These are phyloP conservation scores for Ceriops decandra DNA, from an alignment of 345 rosid species.

Conservation along the genomic window DNA sequence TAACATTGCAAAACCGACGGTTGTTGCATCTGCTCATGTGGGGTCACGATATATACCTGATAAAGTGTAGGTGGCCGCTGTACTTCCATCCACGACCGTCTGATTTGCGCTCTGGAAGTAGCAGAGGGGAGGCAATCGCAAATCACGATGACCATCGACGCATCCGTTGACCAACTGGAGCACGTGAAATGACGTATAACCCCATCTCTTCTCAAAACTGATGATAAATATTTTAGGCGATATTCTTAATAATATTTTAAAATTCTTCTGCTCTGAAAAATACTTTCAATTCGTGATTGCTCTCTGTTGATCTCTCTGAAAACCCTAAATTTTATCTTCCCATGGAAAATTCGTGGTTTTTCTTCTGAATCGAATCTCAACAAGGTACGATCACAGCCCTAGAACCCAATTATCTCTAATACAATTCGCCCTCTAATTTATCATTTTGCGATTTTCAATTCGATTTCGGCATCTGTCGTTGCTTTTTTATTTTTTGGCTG, in stretches of 20 bases:
- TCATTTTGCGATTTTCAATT: not conserved
- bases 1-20: too few relatives aligned
- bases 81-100: too few relatives aligned
- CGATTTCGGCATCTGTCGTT: not conserved
- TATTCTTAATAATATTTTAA: not conserved
- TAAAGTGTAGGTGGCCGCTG: too few relatives aligned
- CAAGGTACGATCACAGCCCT: constrained; percentile 12
- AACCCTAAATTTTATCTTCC: constrained; percentile 19
- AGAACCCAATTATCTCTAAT: constrained; percentile 12
- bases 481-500: not conserved
- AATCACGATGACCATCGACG: too few relatives aligned
- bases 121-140: too few relatives aligned
- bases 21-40: too few relatives aligned
- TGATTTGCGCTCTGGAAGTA: too few relatives aligned
- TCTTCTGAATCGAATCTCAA: not conserved
- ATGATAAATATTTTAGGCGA: not conserved
- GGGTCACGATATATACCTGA: too few relatives aligned
- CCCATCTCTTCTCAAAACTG: not conserved
- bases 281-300: not conserved
- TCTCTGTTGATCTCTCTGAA: not conserved
- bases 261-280: not conserved
- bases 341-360: not conserved
- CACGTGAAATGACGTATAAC: constrained; percentile 10
- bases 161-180: not conserved
- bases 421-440: not conserved